Evolutionary conservation across 495 filamentous ascomycete genomes (phyloP), one percentile per base, ranked within the genome.

Genomic region (Chaetomium fimeti): DNA sequence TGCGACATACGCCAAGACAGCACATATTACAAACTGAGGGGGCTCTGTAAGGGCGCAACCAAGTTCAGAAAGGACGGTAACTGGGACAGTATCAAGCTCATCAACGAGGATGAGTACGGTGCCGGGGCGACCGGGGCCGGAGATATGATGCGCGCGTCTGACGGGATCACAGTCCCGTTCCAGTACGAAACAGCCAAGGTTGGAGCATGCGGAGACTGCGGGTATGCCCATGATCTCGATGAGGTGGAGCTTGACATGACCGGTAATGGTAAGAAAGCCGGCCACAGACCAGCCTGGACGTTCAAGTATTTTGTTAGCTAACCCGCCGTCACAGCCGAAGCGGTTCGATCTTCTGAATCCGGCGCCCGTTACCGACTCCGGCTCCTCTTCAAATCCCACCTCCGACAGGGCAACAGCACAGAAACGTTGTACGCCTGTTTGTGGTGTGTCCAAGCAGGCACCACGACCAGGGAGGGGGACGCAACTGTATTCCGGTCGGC

Each of bases 331-430:
- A 22, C 45, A 74, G 72, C 68, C 38, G 67, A 68, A 49, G 70
- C 66, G 15, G 71, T 66, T 22, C 57, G 29, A 6, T 65, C 56
- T 61, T 74, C 66, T 45, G 67, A 71, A 43, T 62, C 53, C 1
- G 72, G 72, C 11, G 66, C 72, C 15, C 62, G 68, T 24, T 76
- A 71, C 58, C 74, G 75, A 16, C 68, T 75, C 15, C 71, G 76
- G 2, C 67, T 78, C 22, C 70, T 78, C 24, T 78, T 73, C 61
- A 78, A 78, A 27, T 77, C 72, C 3, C 76, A 78, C 51, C 51
- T 78, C n/a, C 54, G 55, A 7, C 62, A 64, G 12, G 64, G 61
- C 0, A 68, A 63, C 49, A 71, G 59, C 29, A 36, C 66, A 7
- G 63, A 68, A 3, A 49, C 63, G 28, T 51, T 64, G 36, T 78